Conservation (phyloP, 345 rosid species). For the Lumnitzera littorea region DNA sequence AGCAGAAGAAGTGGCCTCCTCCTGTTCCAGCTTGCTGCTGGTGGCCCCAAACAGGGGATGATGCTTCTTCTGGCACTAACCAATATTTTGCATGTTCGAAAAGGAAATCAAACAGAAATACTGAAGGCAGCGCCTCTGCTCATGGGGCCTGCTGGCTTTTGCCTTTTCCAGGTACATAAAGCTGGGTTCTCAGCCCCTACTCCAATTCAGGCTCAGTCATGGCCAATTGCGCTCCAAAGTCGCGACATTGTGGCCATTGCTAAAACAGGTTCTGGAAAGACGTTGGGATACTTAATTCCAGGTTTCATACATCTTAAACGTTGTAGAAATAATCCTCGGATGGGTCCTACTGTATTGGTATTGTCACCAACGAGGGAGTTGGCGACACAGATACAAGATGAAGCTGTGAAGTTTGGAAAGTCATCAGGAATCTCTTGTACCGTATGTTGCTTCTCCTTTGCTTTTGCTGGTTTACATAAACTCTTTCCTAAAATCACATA, state of each 20-base stretch:
- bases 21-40: constrained; percentile 83
- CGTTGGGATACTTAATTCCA: constrained; percentile 87
- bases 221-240: constrained; percentile 91
- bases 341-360: constrained; percentile 92
- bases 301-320: constrained; percentile 80
- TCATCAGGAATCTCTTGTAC: constrained; percentile 84
- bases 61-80: constrained; percentile 87
- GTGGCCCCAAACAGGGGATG: constrained; percentile 84
- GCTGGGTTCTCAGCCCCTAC: constrained; percentile 97
- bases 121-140: constrained; percentile 51
- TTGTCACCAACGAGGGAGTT: constrained; percentile 96
- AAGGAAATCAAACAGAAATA: constrained; percentile 32
- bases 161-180: constrained; percentile 77
- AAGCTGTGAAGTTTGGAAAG: constrained; percentile 88
- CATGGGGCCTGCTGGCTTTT: constrained; percentile 43
- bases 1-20: constrained; percentile 87
- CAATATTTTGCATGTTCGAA: constrained; percentile 33
- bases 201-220: constrained; percentile 99
- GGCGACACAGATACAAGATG: constrained; percentile 94
- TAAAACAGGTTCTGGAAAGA: constrained; percentile 97
- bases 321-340: constrained; percentile 46
- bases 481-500: too few species aligned
- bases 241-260: constrained; percentile 96
- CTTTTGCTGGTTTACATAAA: not conserved
- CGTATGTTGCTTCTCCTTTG: constrained; percentile 32